Conservation (phyloP, 2,329 filamentous ascomycete species). For the Aschersonia sp. region DNA sequence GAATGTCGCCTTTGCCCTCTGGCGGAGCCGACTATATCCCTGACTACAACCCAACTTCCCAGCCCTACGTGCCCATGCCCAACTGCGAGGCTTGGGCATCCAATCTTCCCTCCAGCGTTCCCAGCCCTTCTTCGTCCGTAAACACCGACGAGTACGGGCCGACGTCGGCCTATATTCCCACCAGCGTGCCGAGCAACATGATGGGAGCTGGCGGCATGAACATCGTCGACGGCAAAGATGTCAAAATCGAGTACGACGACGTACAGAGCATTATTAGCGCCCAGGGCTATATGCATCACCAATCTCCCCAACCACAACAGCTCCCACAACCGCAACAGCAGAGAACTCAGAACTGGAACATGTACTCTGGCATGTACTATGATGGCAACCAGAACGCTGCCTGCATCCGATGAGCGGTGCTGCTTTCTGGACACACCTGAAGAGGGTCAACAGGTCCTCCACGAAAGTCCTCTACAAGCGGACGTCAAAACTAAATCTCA, state of each 20-base stretch:
- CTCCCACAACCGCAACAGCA: conserved; percentile 13
- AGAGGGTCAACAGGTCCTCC: not conserved
- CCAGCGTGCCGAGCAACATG: conserved; percentile 30
- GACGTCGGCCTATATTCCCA: conserved; percentile 27
- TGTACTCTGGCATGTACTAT: conserved; percentile 19
- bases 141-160: conserved; percentile 30
- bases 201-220: conserved; percentile 11
- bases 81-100: conserved; percentile 32
- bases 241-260: conserved; percentile 26
- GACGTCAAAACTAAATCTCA: too few relatives aligned
- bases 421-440: not conserved
- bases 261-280: conserved; percentile 11
- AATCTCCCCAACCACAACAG: conserved; percentile 14
- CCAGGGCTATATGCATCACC: conserved; percentile 13
- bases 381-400: conserved; percentile 4
- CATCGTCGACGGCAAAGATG: conserved; percentile 16
- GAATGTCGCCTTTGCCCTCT: conserved; percentile 29
- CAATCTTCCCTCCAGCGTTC: conserved; percentile 30
- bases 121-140: conserved; percentile 35
- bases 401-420: conserved; percentile 4
- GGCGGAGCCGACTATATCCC: conserved; percentile 26
- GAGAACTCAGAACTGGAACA: conserved; percentile 15
- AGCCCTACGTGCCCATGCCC: conserved; percentile 21
- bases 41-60: conserved; percentile 19
- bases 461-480: not conserved